These are phyloP conservation scores for Lactarius deliciosus DNA, from an alignment of 768 basidiomycete genomes.

Conservation along the genomic window DNA sequence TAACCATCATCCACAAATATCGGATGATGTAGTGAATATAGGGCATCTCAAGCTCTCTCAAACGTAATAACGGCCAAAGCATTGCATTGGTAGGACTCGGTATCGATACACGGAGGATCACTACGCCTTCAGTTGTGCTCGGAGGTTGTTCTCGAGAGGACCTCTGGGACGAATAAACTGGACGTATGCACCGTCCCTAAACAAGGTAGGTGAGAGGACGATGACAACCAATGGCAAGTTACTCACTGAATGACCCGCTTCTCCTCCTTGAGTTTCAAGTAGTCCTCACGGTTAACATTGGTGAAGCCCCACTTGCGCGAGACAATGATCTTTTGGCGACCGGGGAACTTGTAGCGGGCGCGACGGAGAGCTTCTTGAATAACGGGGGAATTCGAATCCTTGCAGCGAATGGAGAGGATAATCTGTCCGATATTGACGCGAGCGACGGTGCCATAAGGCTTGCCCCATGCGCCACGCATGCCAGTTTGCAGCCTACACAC, in stretches of 20 bases:
- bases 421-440: slow-evolving; percentile 98
- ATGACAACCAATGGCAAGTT: not conserved
- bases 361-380: slow-evolving; percentile 97
- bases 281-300: slow-evolving; percentile 86
- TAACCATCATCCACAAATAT: slow-evolving; percentile 58
- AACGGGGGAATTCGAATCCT: slow-evolving; percentile 81
- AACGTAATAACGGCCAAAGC: slow-evolving; percentile 16
- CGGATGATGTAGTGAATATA: slow-evolving; percentile 76
- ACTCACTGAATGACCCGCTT: slow-evolving; percentile 85
- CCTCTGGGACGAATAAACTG: slow-evolving; percentile 92
- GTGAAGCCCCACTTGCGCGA: slow-evolving; percentile 99
- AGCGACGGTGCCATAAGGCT: slow-evolving; percentile 94
- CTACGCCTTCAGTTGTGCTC: slow-evolving; percentile 77
- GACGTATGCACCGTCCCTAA: slow-evolving; percentile 91
- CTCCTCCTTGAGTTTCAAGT: slow-evolving; percentile 82
- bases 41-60: slow-evolving; percentile 37
- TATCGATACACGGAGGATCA: slow-evolving; percentile 31
- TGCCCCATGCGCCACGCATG: slow-evolving; percentile 99
- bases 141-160: slow-evolving; percentile 79
- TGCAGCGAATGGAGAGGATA: slow-evolving; percentile 88
- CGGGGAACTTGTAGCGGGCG: slow-evolving; percentile 99
- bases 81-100: slow-evolving; percentile 30
- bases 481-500: slow-evolving; percentile 78
- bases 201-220: slow-evolving; percentile 21
- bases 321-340: slow-evolving; percentile 94